Percentiles rank a stretch among this genome's conserved stretches.
Evolutionary conservation across 1,139 yeast species (phyloP).

Genomic region (Petasospora fabianii): DNA sequence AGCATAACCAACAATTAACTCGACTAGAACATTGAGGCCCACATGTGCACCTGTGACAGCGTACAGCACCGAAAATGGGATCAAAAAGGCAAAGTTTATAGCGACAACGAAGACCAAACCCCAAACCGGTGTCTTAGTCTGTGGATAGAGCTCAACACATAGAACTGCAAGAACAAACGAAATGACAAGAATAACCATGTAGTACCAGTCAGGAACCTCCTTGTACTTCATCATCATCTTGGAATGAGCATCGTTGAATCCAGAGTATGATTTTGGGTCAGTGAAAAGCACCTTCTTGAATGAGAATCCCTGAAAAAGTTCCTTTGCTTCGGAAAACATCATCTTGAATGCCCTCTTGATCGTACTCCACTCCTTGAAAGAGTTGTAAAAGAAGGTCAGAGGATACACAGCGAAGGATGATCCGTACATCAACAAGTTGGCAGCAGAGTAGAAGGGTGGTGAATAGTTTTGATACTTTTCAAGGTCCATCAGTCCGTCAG

Average conservation of each 20-base stretch:
- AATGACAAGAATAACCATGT: conserved; percentile 40
- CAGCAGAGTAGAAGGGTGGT: conserved; percentile 60
- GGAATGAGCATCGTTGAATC: conserved; percentile 47
- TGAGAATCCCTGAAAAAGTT: conserved; percentile 26
- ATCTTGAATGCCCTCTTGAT: conserved; percentile 22
- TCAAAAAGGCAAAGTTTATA: conserved; percentile 49
- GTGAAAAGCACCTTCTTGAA: no score
- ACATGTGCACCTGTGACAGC: conserved; percentile 51
- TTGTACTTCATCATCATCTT: conserved; percentile 51
- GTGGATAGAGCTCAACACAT: conserved; percentile 44
- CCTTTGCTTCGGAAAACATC: conserved; percentile 27
- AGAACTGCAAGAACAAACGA: conserved; percentile 49
- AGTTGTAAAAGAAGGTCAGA: conserved; percentile 45
- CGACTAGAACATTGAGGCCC: conserved; percentile 57
- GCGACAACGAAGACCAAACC: conserved; percentile 55
- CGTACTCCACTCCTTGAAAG: conserved; percentile 30
- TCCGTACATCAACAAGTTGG: conserved; percentile 51
- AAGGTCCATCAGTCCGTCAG: conserved; percentile 33
- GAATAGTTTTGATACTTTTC: conserved; percentile 43
- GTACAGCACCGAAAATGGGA: conserved; percentile 47
- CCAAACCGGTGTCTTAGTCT: conserved; percentile 42
- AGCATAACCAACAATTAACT: conserved; percentile 59
- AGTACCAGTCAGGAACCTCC: conserved; percentile 67
- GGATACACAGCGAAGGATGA: conserved; percentile 61
- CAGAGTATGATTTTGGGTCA: no score